Evolutionary conservation across 495 filamentous ascomycete species (phyloP).

Genomic region (Penicillium bovifimosum): DNA sequence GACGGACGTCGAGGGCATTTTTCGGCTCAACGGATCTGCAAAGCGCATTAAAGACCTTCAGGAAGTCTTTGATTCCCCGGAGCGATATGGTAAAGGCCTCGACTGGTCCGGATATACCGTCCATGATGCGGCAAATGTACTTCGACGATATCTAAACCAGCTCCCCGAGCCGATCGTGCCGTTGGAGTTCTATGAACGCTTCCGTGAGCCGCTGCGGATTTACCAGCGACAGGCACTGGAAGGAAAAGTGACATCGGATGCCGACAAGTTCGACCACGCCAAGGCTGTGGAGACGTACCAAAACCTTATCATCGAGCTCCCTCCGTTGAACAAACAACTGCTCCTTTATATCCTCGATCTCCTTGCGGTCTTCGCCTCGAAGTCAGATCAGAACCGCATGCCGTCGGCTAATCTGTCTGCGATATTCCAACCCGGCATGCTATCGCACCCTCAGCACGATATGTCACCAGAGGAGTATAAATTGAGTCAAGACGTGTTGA

Average conservation of each 20-base stretch:
- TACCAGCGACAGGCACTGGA: conserved; percentile 62
- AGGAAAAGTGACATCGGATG: conserved; percentile 16
- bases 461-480: conserved; percentile 93
- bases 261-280: conserved; percentile 63
- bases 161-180: conserved; percentile 94
- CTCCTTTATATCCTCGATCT: conserved; percentile 96
- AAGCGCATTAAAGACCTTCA: conserved; percentile 97
- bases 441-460: conserved; percentile 89
- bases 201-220: conserved; percentile 75
- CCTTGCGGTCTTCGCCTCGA: conserved; percentile 96
- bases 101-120: conserved; percentile 98
- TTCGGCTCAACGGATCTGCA: conserved; percentile 92
- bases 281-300: conserved; percentile 81
- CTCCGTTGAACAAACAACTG: conserved; percentile 88
- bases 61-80: conserved; percentile 85
- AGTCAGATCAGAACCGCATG: conserved; percentile 96
- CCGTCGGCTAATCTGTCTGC: conserved; percentile 90
- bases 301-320: conserved; percentile 83
- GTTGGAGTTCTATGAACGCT: conserved; percentile 85
- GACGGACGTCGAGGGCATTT: conserved; percentile 94
- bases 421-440: conserved; percentile 94
- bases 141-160: conserved; percentile 91
- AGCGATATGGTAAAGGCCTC: conserved; percentile 92
- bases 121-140: conserved; percentile 95
- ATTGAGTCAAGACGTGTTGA: conserved; percentile 92